Evolutionary conservation across 768 basidiomycete species (phyloP).

Genomic region (Pisolithus microcarpus): DNA sequence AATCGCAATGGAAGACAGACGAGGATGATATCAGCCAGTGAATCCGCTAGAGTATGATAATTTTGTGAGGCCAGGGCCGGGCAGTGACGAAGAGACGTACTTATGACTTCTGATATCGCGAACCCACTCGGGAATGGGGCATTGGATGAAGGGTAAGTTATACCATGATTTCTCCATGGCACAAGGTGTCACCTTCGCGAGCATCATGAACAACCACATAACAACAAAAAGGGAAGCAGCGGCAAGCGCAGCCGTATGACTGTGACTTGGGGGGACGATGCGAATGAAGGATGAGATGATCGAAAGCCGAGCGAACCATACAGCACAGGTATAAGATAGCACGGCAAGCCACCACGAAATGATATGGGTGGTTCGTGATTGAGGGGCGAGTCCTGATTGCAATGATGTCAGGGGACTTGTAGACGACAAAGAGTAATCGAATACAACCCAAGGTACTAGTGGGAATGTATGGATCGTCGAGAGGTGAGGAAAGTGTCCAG

Average conservation of each 20-base stretch:
- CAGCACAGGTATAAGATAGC: conserved; percentile 16
- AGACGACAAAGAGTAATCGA: not conserved
- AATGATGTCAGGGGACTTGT: conserved; percentile 12
- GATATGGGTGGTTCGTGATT: conserved; percentile 13
- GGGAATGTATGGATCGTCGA: conserved; percentile 19
- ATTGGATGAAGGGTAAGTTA: conserved; percentile 28
- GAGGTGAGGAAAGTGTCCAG: conserved; percentile 16
- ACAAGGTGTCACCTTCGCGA: conserved; percentile 33
- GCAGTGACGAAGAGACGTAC: conserved; percentile 27
- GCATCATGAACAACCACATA: conserved; percentile 16
- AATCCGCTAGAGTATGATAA: conserved; percentile 32
- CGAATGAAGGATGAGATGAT: conserved; percentile 20
- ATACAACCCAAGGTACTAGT: conserved; percentile 5
- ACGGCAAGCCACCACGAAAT: conserved; percentile 16
- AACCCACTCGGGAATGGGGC: conserved; percentile 38
- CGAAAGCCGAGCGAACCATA: conserved; percentile 25
- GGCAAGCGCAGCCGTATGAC: not conserved
- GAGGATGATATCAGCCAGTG: conserved; percentile 39
- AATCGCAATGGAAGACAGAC: conserved; percentile 40
- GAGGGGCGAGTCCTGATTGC: conserved; percentile 15
- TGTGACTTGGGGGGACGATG: conserved; percentile 13
- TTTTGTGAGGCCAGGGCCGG: not conserved
- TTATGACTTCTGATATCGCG: conserved; percentile 46
- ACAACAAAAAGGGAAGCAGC: conserved; percentile 6
- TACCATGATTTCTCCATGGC: conserved; percentile 36